Conservation (phyloP, 805 yeast genomes). For the Candida schatavii region DNA sequence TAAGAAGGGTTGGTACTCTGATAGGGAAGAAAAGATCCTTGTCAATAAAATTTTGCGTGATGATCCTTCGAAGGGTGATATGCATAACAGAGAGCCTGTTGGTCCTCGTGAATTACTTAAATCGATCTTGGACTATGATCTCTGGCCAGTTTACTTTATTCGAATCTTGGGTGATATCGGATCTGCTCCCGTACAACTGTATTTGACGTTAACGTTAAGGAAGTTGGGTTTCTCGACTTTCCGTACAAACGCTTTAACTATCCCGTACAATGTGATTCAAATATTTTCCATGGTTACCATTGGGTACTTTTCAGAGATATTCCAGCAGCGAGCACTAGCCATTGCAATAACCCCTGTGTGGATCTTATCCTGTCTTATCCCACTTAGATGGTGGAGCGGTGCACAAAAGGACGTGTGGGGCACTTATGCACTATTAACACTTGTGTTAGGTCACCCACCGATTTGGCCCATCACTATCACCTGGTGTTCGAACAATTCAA, state of each 20-base stretch:
- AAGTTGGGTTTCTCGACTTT: constrained; percentile 50
- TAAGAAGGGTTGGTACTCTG: constrained; percentile 40
- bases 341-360: constrained; percentile 17
- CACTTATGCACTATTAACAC: constrained; percentile 37
- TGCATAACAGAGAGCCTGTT: constrained; percentile 28
- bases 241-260: constrained; percentile 48
- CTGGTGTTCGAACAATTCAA: constrained; percentile 63
- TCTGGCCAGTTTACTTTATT: constrained; percentile 25
- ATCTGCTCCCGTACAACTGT: constrained; percentile 13
- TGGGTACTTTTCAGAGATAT: constrained; percentile 21
- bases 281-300: constrained; percentile 21
- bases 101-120: constrained; percentile 16
- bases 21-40: constrained; percentile 25
- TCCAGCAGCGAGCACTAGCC: constrained; percentile 22
- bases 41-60: constrained; percentile 29
- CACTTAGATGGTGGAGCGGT: constrained; percentile 39
- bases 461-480: constrained; percentile 55
- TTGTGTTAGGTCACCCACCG: constrained; percentile 44
- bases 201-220: constrained; percentile 8
- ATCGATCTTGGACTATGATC: constrained; percentile 22
- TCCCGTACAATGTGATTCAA: constrained; percentile 41
- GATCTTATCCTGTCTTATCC: constrained; percentile 19
- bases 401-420: constrained; percentile 40
- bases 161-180: constrained; percentile 18
- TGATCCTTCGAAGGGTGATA: constrained; percentile 30